Conservation (phyloP, 2,329 filamentous ascomycete species). For the Penicillium sp. region DNA sequence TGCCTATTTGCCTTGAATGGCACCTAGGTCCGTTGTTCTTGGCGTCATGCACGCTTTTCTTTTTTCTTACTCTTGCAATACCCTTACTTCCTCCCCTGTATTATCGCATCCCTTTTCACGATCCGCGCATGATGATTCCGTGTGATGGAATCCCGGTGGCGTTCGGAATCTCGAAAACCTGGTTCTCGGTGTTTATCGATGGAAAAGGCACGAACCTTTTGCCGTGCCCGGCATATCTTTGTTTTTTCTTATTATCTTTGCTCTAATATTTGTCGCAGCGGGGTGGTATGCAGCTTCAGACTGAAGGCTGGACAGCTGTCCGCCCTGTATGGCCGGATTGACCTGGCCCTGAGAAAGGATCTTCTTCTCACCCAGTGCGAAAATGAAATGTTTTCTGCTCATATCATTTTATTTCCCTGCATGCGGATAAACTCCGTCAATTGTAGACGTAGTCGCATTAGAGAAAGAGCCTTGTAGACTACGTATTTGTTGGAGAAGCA, state of each 20-base stretch:
- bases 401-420: not conserved
- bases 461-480: not conserved
- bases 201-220: conserved; percentile 5
- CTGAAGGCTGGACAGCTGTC: not conserved
- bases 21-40: not conserved
- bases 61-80: conserved; percentile 16
- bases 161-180: conserved; percentile 10
- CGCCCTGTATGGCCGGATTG: not conserved
- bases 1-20: conserved; percentile 54
- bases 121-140: not conserved
- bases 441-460: not conserved
- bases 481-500: not conserved
- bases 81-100: conserved; percentile 10
- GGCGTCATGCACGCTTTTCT: not conserved
- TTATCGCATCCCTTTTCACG: not conserved
- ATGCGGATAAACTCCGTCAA: not conserved
- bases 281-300: not conserved
- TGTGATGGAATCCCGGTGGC: conserved; percentile 7
- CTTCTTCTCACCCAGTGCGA: not conserved
- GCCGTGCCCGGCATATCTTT: not conserved
- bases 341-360: not conserved
- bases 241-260: not conserved
- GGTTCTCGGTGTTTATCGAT: conserved; percentile 9
- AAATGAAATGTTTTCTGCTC: not conserved
- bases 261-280: not conserved